Evolutionary conservation across 139 green algal genomes (phyloP), one percentile per base, ranked within the genome.

Genomic region (Chara braunii): DNA sequence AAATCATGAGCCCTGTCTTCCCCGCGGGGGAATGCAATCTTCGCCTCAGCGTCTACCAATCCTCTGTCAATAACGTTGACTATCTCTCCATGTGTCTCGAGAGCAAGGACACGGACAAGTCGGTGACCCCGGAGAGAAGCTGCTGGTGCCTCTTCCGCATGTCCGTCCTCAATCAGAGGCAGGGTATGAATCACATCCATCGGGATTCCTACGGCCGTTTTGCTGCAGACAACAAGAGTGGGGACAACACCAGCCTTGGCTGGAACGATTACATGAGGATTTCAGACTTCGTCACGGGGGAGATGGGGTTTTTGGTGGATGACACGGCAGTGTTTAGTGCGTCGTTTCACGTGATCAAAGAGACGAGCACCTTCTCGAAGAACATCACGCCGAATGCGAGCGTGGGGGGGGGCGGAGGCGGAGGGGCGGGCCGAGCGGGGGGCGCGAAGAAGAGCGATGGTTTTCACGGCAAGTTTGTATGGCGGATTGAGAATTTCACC

Each of bases 211-310:
- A 87, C 70, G 84, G 84, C 11, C 78, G 84, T 34, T 86, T 89
- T 61, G 78, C 84, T 2, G 64, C 68, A 3, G 80, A 87, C 70
- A 77, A 72, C 59, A 77, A 80, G 63, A 62, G 60, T 3, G 83
- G 83, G 0, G 84, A 89, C 65, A 85, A 88, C 74, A 85, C 83
- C 53, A 77, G 45, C 34, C 79, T 89, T 32, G 82, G 85, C 34
- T 90, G 84, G 84, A 90, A 90, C 56, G 84, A 90, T 68, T 90
- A 85, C 68, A 86, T 90, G 64, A 28, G 42, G 9, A 84, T 90
- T 79, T 56, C 31, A 14, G 68, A 77, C 44, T 77, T 77, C 5
- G n/a, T 74, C 1, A 33, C 43, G 7, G 51, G 43, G 0, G 43
- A 59, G 0, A 11, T 18, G 2, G 68, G 51, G 7, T 81, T 72